Evolutionary conservation across 108 stramenopile species (phyloP).

Genomic region (Hondaea fermentalgiana): DNA sequence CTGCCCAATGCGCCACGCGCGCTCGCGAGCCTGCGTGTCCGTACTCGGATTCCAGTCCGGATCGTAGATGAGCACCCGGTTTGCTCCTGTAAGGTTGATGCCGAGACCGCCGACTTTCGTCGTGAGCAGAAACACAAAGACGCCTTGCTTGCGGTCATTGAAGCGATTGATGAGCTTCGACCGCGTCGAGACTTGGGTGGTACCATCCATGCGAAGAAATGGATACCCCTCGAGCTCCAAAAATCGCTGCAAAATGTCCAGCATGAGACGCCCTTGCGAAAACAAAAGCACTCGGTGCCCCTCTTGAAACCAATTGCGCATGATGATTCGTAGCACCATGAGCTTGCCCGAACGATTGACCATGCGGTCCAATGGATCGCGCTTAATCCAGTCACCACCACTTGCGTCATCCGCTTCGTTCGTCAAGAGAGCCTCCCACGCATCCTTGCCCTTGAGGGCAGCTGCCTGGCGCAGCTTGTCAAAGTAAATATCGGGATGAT

Average conservation of each 20-base stretch:
- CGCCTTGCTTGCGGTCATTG: slow-evolving; percentile 60
- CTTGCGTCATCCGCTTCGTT: not conserved
- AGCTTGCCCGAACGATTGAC: slow-evolving; percentile 81
- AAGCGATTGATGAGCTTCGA: slow-evolving; percentile 79
- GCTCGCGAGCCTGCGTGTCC: slow-evolving; percentile 76
- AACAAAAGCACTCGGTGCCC: slow-evolving; percentile 91
- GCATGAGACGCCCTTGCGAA: slow-evolving; percentile 85
- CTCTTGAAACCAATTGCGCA: slow-evolving; percentile 80
- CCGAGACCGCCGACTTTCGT: slow-evolving; percentile 95
- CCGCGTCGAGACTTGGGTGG: slow-evolving; percentile 73
- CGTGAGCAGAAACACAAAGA: slow-evolving; percentile 85
- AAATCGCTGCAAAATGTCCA: slow-evolving; percentile 78
- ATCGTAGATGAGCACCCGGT: slow-evolving; percentile 63
- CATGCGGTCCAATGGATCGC: slow-evolving; percentile 18
- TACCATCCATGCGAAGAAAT: slow-evolving; percentile 83
- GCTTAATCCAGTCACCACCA: not conserved
- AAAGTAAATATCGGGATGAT: slow-evolving; percentile 77
- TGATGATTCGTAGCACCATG: slow-evolving; percentile 74
- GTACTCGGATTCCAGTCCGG: slow-evolving; percentile 95
- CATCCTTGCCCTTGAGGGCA: not conserved
- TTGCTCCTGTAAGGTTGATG: slow-evolving; percentile 53
- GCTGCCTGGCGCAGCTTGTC: not conserved
- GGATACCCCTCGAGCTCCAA: slow-evolving; percentile 59
- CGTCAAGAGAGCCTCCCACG: not conserved
- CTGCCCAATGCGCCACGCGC: slow-evolving; percentile 86